These are phyloP conservation scores for Stachybotrys chartarum DNA, from an alignment of 2,329 filamentous ascomycete genomes.

Conservation along the genomic window DNA sequence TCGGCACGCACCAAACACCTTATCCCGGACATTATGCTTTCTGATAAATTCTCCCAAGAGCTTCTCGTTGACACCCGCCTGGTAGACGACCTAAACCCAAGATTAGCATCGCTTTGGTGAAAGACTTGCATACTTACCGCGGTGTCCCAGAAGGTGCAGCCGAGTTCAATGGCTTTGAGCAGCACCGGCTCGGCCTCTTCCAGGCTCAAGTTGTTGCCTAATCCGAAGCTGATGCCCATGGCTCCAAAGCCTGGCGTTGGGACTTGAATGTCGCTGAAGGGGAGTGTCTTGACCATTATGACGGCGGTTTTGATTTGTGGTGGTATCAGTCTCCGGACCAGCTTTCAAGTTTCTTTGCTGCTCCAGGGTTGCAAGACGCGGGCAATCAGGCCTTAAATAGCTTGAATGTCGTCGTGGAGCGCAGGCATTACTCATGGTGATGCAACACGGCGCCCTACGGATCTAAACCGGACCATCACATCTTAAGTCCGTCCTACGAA, in stretches of 20 bases:
- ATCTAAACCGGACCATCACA: too few relatives aligned
- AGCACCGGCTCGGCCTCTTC: slow-evolving; percentile 42
- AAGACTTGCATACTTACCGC: slow-evolving; percentile 26
- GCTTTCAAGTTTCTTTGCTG: too few relatives aligned
- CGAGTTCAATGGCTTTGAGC: slow-evolving; percentile 38
- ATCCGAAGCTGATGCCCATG: slow-evolving; percentile 38
- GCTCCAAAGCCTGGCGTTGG: slow-evolving; percentile 36
- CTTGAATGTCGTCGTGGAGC: too few relatives aligned
- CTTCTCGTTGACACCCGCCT: slow-evolving; percentile 40
- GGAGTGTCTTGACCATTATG: slow-evolving; percentile 16
- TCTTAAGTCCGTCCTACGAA: too few relatives aligned
- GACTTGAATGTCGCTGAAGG: slow-evolving; percentile 54
- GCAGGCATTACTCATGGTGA: too few relatives aligned
- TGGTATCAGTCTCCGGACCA: too few relatives aligned
- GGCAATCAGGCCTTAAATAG: too few relatives aligned
- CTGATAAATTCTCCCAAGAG: slow-evolving; percentile 41
- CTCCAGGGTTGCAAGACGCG: too few relatives aligned
- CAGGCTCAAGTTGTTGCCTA: slow-evolving; percentile 32
- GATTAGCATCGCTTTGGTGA: not conserved
- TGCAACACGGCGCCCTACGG: too few relatives aligned
- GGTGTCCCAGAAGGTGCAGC: slow-evolving; percentile 33
- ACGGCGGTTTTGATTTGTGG: too few relatives aligned
- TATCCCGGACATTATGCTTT: slow-evolving; percentile 42
- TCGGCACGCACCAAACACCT: slow-evolving; percentile 39
- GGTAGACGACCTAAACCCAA: slow-evolving; percentile 33